Evolutionary conservation across 306 rosid genomes (phyloP).

Genomic region (Crotalaria pallida): DNA sequence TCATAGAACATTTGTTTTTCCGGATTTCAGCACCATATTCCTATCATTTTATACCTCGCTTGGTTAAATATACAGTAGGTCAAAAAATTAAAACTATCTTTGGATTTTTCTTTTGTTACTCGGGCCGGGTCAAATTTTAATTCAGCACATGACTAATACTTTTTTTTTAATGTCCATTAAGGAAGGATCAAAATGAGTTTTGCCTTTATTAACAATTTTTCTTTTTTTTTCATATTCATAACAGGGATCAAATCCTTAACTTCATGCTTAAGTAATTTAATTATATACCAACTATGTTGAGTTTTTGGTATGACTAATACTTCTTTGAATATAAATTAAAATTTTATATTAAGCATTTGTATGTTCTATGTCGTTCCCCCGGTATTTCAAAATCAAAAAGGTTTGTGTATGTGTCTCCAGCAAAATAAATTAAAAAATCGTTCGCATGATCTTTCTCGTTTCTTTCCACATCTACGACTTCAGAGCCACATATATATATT

Average conservation of each 20-base stretch:
- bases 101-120: neutral
- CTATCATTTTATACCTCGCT: neutral
- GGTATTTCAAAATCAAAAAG: neutral
- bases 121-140: neutral
- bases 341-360: neutral
- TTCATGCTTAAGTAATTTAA: no score
- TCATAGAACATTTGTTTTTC: neutral
- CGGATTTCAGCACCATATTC: constrained; percentile 2
- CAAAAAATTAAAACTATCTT: neutral
- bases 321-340: no score
- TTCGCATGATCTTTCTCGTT: neutral
- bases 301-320: neutral
- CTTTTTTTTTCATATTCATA: no score
- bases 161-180: no score
- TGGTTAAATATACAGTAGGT: neutral
- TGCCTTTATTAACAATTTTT: no score
- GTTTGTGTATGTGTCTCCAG: neutral
- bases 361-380: neutral
- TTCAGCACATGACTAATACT: neutral
- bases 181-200: no score
- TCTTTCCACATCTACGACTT: neutral
- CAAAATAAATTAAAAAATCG: neutral
- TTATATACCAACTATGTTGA: no score
- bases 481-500: neutral
- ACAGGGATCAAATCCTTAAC: no score